Percentiles rank a stretch among this genome's conserved stretches.
Evolutionary conservation across 345 rosid genomes (phyloP).

Genomic region (Toxicodendron radicans): DNA sequence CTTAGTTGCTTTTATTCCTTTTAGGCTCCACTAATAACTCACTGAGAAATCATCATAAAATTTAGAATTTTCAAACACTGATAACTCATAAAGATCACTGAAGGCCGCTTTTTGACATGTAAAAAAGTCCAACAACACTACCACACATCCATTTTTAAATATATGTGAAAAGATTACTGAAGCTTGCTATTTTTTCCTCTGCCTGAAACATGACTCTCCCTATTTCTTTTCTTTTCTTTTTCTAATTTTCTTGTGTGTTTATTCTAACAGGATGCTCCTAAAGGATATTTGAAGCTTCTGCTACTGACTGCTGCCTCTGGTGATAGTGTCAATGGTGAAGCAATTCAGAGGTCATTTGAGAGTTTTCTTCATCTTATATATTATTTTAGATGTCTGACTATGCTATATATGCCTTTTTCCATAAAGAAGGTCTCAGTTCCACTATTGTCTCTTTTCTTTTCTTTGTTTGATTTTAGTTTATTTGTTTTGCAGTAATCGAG

Average conservation of each 20-base stretch:
- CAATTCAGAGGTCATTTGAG: conserved; percentile 76
- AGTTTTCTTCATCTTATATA: conserved; percentile 20
- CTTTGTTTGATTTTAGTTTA: conserved; percentile 26
- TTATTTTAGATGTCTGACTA: conserved; percentile 6
- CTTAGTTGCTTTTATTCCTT: conserved; percentile 5
- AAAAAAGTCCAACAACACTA: too few relatives aligned
- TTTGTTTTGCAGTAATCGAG: conserved; percentile 80
- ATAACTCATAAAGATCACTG: too few relatives aligned
- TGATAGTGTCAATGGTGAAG: conserved; percentile 74
- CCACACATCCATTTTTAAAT: too few relatives aligned
- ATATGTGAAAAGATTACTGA: neutral
- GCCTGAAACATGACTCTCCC: conserved; percentile 10
- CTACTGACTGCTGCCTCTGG: conserved; percentile 98
- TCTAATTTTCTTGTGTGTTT: neutral
- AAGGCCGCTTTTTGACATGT: too few relatives aligned
- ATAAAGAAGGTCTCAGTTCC: conserved; percentile 15
- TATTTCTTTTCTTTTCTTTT: neutral
- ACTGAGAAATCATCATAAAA: too few relatives aligned
- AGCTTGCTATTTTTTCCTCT: neutral
- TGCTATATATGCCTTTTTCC: neutral
- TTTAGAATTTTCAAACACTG: too few relatives aligned
- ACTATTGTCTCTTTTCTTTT: too few relatives aligned
- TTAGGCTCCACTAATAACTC: too few relatives aligned
- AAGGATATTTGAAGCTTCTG: conserved; percentile 91
- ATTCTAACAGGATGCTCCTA: conserved; percentile 80